Evolutionary conservation across 495 filamentous ascomycete species (phyloP), one percentile per base, ranked within the genome.

Genomic region (Podospora appendiculata): DNA sequence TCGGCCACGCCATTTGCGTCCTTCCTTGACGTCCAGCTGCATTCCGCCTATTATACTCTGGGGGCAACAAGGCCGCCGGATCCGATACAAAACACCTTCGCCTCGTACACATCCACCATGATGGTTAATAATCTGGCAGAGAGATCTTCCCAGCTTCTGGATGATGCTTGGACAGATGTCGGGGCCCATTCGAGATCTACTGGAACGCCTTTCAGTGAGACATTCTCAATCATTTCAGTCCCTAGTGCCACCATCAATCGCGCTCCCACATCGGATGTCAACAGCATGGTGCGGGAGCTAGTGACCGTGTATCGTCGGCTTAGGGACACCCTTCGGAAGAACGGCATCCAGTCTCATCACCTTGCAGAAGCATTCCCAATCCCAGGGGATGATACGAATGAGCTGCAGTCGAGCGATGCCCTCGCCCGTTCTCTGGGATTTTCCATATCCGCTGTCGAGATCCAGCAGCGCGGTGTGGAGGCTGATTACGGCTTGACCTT

Each of bases 381-480:
- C 25, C 2, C 57, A 16, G 47, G 35, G 12, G 50, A 48, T n/a
- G 55, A 63, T 3, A 39, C 33, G 16, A 68, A 66, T 16, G 67
- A 69, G 38, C 63, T 90, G 38, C 71, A 76, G 5, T 73, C 79
- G 39, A 85, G 80, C 8, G 86, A 91, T 57, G 80, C 81, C 0
- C 63, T 97, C 41, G 84, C 88, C 35, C 75, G 74, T 45, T 79
- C 83, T 41, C 82, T 97, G 14, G 93, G 90, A 0, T 89, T 79
- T 67, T 90, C 92, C n/a, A 91, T 99, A 47, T 82, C 92, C 2
- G 83, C 89, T 0, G 82, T 87, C 6, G 93, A 99, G 66, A 96
- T 99, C 51, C 82, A 89, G 42, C 92, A 96, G 62, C 86, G 93
- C 48, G 93, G 94, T 12, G 72, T 90, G 2, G 85, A 88, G 51